These are phyloP conservation scores for Rhodotorula sp. DNA, from an alignment of 1,284 basidiomycete genomes.

Conservation along the genomic window DNA sequence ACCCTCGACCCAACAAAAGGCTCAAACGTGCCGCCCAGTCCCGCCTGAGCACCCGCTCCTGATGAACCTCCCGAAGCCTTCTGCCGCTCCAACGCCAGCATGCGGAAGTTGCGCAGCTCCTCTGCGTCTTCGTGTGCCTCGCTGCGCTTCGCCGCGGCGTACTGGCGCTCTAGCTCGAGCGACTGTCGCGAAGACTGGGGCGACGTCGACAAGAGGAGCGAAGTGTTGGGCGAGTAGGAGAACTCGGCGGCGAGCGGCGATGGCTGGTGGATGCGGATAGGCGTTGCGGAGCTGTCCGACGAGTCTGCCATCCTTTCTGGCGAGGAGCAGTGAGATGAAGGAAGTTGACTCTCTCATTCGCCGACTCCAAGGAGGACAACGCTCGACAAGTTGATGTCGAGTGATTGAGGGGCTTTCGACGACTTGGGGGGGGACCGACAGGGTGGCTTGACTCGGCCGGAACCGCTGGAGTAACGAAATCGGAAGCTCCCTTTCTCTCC, in stretches of 20 bases:
- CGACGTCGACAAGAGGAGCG: slow-evolving; percentile 1
- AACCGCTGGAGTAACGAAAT: too few species aligned
- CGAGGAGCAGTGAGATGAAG: too few species aligned
- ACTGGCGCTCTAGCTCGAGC: slow-evolving; percentile 8
- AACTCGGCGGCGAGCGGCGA: slow-evolving; percentile 17
- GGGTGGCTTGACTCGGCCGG: too few species aligned
- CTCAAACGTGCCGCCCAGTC: slow-evolving; percentile 7
- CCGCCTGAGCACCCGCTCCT: background rate
- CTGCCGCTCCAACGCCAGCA: slow-evolving; percentile 17
- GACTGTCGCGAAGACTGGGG: background rate
- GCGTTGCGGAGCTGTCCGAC: background rate
- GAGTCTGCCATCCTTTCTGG: background rate
- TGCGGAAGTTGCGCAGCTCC: slow-evolving; percentile 21
- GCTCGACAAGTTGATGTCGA: too few species aligned
- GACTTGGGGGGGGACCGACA: too few species aligned
- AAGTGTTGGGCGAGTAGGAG: background rate
- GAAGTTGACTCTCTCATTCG: too few species aligned
- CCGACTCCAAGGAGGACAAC: too few species aligned
- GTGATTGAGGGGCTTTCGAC: too few species aligned
- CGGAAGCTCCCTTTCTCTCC: too few species aligned
- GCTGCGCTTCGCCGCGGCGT: background rate
- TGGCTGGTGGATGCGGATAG: slow-evolving; percentile 2
- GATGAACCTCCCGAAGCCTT: slow-evolving; percentile 1
- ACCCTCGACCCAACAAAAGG: slow-evolving; percentile 31
- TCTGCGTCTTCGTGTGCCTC: slow-evolving; percentile 16